Evolutionary conservation across 1,284 basidiomycete species (phyloP), one percentile per base, ranked within the genome.

Genomic region (Boletus sp.): DNA sequence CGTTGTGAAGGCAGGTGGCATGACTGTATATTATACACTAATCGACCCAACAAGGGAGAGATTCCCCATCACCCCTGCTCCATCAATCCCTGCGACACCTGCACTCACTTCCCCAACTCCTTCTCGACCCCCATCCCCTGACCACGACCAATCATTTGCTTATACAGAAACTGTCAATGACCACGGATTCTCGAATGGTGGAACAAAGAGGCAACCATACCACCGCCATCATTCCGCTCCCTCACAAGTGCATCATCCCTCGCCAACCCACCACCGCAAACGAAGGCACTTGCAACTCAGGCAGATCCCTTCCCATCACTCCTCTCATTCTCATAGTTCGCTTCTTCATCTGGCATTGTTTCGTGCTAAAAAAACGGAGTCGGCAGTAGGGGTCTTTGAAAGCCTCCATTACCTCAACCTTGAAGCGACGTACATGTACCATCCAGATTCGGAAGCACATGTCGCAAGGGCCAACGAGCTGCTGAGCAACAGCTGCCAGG

Each of bases 311-410:
- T 46, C 53, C 8, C 60, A 56, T 41, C 55, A 56, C 7, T 20
- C 50, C 8, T 35, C 45, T 25, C 55, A 57, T 29, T 62, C 41
- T 39, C 58, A 66, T 38, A 46, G 58, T 44, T 56, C 69, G 6
- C 51, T 63, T 19, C 57, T 59, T 41, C 65, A 66, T 50, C 47
- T 65, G 14, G 59, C 65, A 3, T 51, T 68, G 26, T 55, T 59
- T 37, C 70, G 59, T 41, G 20, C 48, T 7, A 48, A 56, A 23
- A 69, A 57, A 53, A 53, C 48, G 22, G 80, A 89, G 61, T 72
- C 78, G 29, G 81, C 80, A 0, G 91, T 93, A 0, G 91, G 89
- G 0, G 80, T 90, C 8, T 91, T 91, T 56, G 90, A 93, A 66
- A 81, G 79, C 10, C 82, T 88, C 58, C 70, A 81, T 29, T 92